Evolutionary conservation across 441 rosid species (phyloP).

Genomic region (Macaranga tanarius): DNA sequence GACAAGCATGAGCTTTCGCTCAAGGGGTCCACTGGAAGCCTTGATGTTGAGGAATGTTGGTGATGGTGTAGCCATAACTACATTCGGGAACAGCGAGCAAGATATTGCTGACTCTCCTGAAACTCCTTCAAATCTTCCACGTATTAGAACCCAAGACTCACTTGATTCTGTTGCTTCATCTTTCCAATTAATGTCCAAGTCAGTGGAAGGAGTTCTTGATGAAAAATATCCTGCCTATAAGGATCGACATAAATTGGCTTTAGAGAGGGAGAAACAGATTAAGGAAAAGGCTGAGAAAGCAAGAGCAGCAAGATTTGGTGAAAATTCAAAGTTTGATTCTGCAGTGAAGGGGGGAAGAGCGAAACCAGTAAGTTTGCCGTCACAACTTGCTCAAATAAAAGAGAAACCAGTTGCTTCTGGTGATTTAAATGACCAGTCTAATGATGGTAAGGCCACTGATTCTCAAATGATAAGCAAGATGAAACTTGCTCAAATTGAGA

Average conservation of each 20-base stretch:
- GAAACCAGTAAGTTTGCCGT: constrained; percentile 49
- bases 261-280: constrained; percentile 83
- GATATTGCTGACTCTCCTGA: constrained; percentile 61
- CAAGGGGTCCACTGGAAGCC: constrained; percentile 82
- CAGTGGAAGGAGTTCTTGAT: constrained; percentile 66
- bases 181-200: constrained; percentile 88
- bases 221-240: constrained; percentile 92
- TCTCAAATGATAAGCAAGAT: constrained; percentile 61
- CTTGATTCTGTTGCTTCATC: constrained; percentile 65
- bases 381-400: constrained; percentile 71
- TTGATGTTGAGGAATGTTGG: constrained; percentile 88
- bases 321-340: constrained; percentile 33
- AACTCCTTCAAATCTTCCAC: constrained; percentile 49
- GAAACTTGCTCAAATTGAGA: constrained; percentile 70
- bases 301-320: constrained; percentile 66
- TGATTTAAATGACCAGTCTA: constrained; percentile 51
- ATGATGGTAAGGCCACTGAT: constrained; percentile 44
- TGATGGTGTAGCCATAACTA: constrained; percentile 73
- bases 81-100: constrained; percentile 69
- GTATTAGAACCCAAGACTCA: constrained; percentile 53
- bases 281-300: constrained; percentile 83
- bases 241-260: constrained; percentile 86
- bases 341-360: constrained; percentile 28
- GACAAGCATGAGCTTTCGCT: constrained; percentile 54
- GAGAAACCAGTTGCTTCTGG: constrained; percentile 52